Conservation (phyloP, 306 rosid species). For the Arachis hypogaea region DNA sequence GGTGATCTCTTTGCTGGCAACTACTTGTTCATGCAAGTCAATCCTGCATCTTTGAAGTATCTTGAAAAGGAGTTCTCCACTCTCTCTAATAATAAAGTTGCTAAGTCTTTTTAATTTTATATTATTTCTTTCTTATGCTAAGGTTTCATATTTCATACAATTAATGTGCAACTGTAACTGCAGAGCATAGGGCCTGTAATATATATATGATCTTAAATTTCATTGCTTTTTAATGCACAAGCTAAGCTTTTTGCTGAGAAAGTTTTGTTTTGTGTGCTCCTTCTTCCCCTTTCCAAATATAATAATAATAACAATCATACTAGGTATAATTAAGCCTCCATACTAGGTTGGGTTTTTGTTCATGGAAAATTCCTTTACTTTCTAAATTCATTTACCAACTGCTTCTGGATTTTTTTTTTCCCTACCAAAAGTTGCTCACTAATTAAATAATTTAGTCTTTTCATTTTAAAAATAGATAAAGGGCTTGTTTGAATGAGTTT, state of each 20-base stretch:
- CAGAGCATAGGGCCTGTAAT: neutral
- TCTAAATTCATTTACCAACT: too few relatives aligned
- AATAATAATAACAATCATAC: too few relatives aligned
- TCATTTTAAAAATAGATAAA: too few relatives aligned
- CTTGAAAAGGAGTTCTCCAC: conserved; percentile 38
- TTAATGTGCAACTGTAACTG: neutral
- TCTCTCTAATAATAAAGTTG: conserved; percentile 35
- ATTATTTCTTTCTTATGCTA: conserved; percentile 3
- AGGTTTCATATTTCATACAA: neutral
- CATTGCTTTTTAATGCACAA: neutral
- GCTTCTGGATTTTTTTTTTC: too few relatives aligned
- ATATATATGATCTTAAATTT: neutral
- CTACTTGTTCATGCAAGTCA: conserved; percentile 73
- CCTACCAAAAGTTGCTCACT: too few relatives aligned
- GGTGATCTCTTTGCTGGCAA: conserved; percentile 90
- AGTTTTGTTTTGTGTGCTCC: too few relatives aligned
- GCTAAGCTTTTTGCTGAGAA: neutral
- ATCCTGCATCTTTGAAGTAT: conserved; percentile 58
- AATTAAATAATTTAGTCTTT: too few relatives aligned
- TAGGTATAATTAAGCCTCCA: too few relatives aligned
- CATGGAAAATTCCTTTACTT: too few relatives aligned
- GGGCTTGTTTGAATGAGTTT: too few relatives aligned
- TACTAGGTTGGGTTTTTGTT: too few relatives aligned
- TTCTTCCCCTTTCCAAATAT: too few relatives aligned
- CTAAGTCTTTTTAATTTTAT: neutral